Evolutionary conservation across 1,284 basidiomycete genomes (phyloP), one percentile per base, ranked within the genome.

Genomic region (Dichomitus squalens): DNA sequence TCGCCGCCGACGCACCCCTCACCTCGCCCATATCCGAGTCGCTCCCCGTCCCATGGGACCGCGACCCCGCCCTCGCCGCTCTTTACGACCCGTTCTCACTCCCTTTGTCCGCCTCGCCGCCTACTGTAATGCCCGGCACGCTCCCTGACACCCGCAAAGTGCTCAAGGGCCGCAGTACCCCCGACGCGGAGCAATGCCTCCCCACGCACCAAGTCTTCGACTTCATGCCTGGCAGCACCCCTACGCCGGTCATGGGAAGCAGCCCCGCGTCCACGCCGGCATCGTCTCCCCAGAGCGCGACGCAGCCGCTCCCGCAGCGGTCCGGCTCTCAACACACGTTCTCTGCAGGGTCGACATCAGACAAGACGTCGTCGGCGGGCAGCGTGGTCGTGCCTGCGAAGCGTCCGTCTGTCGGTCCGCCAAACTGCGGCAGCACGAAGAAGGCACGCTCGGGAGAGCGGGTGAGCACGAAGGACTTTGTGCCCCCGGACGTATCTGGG

Each of bases 401-500:
- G 62, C 82, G 81, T 66, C 72, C 80, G 16, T 79, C 82, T 12
- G 49, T 63, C 18, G 73, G 74, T 38, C 73, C 76, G 20, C 55
- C 76, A 8, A 70, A 79, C n/a, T 70, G 71, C 43, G 64, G 73
- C 12, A 21, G 39, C 50, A 63, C 76, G 21, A 88, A 86, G 77
- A 88, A 86, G 71, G 73, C 75, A 7, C 83, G 87, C 55, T 71
- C 75, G 34, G 85, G 78, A 48, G 87, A 88, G 66, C 83, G 87
- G 63, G 81, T 91, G 65, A 86, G 80, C 58, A 88, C 83, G 68
- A 92, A 88, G 73, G 91, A 93, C 72, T 95, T 95, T 69, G 73
- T 95, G 7, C 91, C 91, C 21, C 93, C 93, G 39, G 93, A 95
- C 72, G 92, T 94, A 58, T 85, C 87, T 49, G 93, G 93, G 49